Conservation (phyloP, 257 asterid genomes). For the Oldenlandia corymbosa region DNA sequence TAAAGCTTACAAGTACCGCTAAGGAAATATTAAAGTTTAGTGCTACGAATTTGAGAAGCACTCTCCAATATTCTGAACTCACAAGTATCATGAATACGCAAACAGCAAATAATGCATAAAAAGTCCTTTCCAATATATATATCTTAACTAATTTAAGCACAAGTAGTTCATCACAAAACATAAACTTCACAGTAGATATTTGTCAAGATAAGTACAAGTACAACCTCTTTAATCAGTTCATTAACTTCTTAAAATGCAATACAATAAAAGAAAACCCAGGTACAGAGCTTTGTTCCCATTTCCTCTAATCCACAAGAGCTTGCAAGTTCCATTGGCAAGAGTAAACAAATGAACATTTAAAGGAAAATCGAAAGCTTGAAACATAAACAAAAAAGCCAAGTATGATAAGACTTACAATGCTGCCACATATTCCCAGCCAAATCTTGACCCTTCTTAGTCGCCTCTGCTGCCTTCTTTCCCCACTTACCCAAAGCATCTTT, state of each 20-base stretch:
- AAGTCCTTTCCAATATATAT: too few species aligned
- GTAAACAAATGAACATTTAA: background rate
- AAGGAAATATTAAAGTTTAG: too few species aligned
- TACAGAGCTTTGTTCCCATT: background rate
- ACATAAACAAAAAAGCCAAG: background rate
- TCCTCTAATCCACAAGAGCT: background rate
- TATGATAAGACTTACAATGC: slow-evolving; percentile 60
- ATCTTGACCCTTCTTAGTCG: slow-evolving; percentile 83
- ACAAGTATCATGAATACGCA: background rate
- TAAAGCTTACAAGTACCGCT: background rate
- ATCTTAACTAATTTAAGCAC: background rate
- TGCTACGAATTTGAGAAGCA: background rate
- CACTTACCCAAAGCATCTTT: slow-evolving; percentile 82
- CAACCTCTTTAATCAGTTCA: background rate
- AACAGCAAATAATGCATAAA: background rate
- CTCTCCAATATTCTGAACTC: background rate
- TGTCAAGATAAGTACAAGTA: background rate
- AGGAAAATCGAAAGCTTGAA: background rate
- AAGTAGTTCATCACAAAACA: background rate
- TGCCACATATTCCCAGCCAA: slow-evolving; percentile 97
- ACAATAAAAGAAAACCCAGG: background rate
- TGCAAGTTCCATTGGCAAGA: background rate
- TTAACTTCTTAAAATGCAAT: background rate
- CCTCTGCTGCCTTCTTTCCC: slow-evolving; percentile 92
- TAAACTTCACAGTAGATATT: background rate